A percentile compares a stretch with the other conserved stretches of the same genome.
Evolutionary conservation across 768 basidiomycete genomes (phyloP).

Genomic region (Amanita phalloides): DNA sequence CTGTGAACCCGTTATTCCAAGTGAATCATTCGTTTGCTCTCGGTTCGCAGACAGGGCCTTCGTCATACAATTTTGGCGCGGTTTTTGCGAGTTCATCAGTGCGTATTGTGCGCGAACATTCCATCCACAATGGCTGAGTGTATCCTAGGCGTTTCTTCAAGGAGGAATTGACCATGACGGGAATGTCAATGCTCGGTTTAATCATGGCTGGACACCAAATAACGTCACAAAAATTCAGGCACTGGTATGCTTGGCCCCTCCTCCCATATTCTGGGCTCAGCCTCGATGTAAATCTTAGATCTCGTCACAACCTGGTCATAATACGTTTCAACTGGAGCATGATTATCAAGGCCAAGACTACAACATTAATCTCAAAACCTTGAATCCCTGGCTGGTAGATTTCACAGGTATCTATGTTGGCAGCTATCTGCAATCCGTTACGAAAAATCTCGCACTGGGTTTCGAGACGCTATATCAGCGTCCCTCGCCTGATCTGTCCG

Average conservation of each 20-base stretch:
- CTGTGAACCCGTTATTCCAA: conserved; percentile 93
- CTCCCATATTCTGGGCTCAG: background rate
- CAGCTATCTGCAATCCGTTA: conserved; percentile 87
- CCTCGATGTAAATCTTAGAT: conserved; percentile 38
- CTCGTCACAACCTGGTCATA: conserved; percentile 67
- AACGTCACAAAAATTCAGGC: conserved; percentile 81
- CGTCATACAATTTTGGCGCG: conserved; percentile 92
- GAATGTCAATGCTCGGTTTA: conserved; percentile 77
- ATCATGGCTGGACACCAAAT: conserved; percentile 75
- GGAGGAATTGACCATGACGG: conserved; percentile 93
- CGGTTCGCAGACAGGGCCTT: conserved; percentile 73
- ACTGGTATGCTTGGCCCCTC: conserved; percentile 46
- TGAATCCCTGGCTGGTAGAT: conserved; percentile 87
- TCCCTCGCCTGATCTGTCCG: conserved; percentile 58
- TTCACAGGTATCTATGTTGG: conserved; percentile 86
- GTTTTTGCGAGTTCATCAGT: conserved; percentile 84
- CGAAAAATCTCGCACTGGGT: conserved; percentile 83
- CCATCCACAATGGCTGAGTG: conserved; percentile 13
- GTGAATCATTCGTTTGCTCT: conserved; percentile 93
- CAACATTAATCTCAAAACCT: conserved; percentile 72
- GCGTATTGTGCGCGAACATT: conserved; percentile 10
- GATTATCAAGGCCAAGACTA: conserved; percentile 88
- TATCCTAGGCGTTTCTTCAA: conserved; percentile 72
- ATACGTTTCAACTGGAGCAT: conserved; percentile 90
- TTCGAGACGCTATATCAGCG: conserved; percentile 79